Evolutionary conservation across 2,329 filamentous ascomycete genomes (phyloP).

Genomic region (Corynespora cassiicola): DNA sequence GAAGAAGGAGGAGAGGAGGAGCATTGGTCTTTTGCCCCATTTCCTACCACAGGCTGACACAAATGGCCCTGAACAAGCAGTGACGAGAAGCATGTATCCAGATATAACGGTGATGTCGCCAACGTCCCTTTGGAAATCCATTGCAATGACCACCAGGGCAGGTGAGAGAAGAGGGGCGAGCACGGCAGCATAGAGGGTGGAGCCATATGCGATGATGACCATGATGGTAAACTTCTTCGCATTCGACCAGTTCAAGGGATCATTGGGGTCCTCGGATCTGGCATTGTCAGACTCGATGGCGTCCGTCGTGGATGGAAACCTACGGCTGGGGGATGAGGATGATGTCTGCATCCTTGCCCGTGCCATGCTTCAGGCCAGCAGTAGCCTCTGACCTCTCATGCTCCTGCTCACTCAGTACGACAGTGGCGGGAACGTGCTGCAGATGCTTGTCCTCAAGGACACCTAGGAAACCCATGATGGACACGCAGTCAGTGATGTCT

Average conservation of each 20-base stretch:
- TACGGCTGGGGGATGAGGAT: slow-evolving; percentile 44
- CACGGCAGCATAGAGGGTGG: slow-evolving; percentile 40
- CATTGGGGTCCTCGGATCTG: slow-evolving; percentile 41
- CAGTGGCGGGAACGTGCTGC: slow-evolving; percentile 41
- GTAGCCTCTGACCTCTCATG: slow-evolving; percentile 17
- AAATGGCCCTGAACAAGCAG: slow-evolving; percentile 39
- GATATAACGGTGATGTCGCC: slow-evolving; percentile 44
- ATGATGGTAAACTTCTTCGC: slow-evolving; percentile 42
- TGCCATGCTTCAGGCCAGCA: slow-evolving; percentile 38
- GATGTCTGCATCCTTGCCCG: slow-evolving; percentile 39
- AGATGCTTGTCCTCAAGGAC: slow-evolving; percentile 41
- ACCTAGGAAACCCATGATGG: slow-evolving; percentile 42
- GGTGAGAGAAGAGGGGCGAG: slow-evolving; percentile 43
- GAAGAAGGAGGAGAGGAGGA: slow-evolving; percentile 38
- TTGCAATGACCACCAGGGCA: slow-evolving; percentile 39
- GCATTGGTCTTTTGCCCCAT: slow-evolving; percentile 39
- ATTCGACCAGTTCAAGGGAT: slow-evolving; percentile 42
- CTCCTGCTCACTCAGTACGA: slow-evolving; percentile 36
- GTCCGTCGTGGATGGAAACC: slow-evolving; percentile 8
- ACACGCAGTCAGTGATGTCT: no score
- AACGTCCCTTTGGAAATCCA: slow-evolving; percentile 31
- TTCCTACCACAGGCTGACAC: slow-evolving; percentile 39
- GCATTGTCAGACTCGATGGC: no score
- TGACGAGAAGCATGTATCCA: slow-evolving; percentile 46
- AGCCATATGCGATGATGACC: slow-evolving; percentile 39